phyloP scores from a whole-genome alignment of 352 stramenopile species.

The Pythium sukuiense region DNA sequence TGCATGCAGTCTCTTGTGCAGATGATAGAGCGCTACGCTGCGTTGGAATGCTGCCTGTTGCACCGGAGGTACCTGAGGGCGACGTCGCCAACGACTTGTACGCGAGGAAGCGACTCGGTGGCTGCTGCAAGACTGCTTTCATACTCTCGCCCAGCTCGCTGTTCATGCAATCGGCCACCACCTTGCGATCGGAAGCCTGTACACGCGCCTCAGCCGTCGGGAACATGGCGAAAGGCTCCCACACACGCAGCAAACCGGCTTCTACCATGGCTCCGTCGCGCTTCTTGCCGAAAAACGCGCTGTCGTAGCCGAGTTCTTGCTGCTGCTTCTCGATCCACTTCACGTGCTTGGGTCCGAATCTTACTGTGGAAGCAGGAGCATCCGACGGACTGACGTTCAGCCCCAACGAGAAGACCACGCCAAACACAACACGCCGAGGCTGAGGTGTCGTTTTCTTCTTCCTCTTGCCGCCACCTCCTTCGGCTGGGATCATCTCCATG shows the following conservation, averaged over 20 bases:
- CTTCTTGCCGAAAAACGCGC: constrained; percentile 32
- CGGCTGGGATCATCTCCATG: constrained; percentile 2
- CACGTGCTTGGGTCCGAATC: constrained; percentile 9
- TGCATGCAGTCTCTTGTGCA: constrained; percentile 31
- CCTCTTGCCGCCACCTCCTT: not conserved
- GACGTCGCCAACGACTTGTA: not conserved
- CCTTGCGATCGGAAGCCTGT: not conserved
- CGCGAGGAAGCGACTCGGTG: constrained; percentile 11
- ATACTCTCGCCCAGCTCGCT: not conserved
- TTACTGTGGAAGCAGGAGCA: not conserved
- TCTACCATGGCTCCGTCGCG: constrained; percentile 25
- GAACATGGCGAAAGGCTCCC: constrained; percentile 49
- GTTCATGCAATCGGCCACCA: not conserved
- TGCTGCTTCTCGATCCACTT: constrained; percentile 45
- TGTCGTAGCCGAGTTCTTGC: constrained; percentile 46
- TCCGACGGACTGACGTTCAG: constrained; percentile 23
- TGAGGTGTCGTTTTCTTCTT: not conserved
- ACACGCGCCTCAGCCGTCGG: constrained; percentile 29
- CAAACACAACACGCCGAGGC: constrained; percentile 23
- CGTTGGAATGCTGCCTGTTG: not conserved
- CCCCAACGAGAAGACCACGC: constrained; percentile 21
- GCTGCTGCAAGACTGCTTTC: not conserved
- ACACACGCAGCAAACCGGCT: constrained; percentile 34
- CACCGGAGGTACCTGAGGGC: not conserved
- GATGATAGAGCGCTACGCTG: not conserved